Base-by-base conservation (phyloP, 768 basidiomycete species). In the Leccinum disarticulatum region DNA sequence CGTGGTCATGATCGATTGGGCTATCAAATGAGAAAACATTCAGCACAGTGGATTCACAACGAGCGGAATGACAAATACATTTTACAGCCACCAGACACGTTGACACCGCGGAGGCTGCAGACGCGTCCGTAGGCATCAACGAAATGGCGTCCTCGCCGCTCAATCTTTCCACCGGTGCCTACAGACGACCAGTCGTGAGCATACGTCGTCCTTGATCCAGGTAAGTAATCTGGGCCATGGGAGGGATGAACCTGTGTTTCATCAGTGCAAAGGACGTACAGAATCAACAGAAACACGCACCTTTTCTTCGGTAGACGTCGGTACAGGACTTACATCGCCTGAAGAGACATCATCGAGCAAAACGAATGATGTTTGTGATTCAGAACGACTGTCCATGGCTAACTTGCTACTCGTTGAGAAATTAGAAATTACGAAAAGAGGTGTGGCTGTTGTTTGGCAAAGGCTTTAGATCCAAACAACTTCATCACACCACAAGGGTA, bases 41-140 rank as follows among this genome's bases (percentile, higher is more conserved):
- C 14, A 51, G 35, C 3, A 25, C 14, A 54, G 51, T 78, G 14
- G 85, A 5, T 8, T 1, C 54, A 33, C 10, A 25, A 33, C 9
- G 9, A 51, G 47, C 35, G 22, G 11, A 17, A 13, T 19, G n/a
- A 17, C 13, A 46, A 65, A 60, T 72, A 91, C 93, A 85, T 83
- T 79, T 98, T 98, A 65, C 84, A 87, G 31, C 80, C 82, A 4
- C 93, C 95, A 4, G 90, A 86, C 36, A 98, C 74, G 70, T 97
- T 97, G 33, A 90, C 92, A 9, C 95, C 95, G 60, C 93, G 80
- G 41, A 95, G 77, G 58, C 79, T 82, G 68, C 95, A 88, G 4
- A 95, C 86, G 51, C 95, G 83, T 4, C 91, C 91, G 66, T 86
- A 84, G 1, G 74, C 75, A 70, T 98, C 95, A 2, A 94, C 76